Evolutionary conservation across 441 rosid species (phyloP), one percentile per base, ranked within the genome.

Genomic region (California macrophylla): DNA sequence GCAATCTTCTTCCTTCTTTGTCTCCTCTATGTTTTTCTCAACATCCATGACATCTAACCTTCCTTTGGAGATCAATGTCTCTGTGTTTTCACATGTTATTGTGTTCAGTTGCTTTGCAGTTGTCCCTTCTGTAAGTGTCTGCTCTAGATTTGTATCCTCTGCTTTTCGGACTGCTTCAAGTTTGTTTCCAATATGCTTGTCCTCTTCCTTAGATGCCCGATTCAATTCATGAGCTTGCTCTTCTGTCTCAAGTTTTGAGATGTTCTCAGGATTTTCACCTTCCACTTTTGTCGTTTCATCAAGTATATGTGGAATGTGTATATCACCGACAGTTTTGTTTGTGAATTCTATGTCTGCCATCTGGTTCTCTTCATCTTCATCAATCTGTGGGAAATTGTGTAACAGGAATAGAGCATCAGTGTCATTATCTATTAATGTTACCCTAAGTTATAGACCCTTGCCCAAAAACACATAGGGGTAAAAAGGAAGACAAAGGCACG

Each of bases 161-260:
- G 45, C 40, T 56, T 60, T 71, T 58, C 68, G 71, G 67, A 54
- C 23, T 54, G 67, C 74, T 50, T 71, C 69, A 65, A 74, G 66
- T 28, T 67, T 47, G 70, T 72, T 71, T 74, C 71, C 75, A 34
- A 60, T 58, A 30, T 68, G 26, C 71, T 74, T 60, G 61, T 73
- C 78, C 75, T 67, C 69, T 18, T 71, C 70, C 20, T 1, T 32
- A 3, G 69, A 64, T 20, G 67, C 67, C 64, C 25, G 70, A n/a
- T 67, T 40, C 67, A 32, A 76, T 68, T 80, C 78, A 66, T 76
- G 36, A 62, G 26, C 52, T 62, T 70, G 72, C 63, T 77, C 83
- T 69, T 76, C 52, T 45, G 16, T 32, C 76, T 77, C 73, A 45
- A 40, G 20, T 18, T 74, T 58, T 23, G 74, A 66, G 69, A 66